Base-by-base conservation (phyloP, 179 eudicot genomes). In the Silene coronaria region DNA sequence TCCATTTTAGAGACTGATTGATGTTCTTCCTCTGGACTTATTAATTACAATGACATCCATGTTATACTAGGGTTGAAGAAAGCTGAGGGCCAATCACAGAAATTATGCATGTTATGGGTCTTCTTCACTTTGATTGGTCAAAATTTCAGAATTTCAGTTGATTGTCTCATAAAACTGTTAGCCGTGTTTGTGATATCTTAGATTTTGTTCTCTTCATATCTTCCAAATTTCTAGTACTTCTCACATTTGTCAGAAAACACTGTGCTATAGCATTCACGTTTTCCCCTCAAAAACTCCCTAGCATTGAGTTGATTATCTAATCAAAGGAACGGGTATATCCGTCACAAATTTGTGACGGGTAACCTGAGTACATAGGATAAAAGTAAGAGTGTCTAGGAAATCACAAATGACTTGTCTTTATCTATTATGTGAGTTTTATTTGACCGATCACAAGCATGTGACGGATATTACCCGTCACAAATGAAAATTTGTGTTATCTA, bases 21-120 rank as follows among this genome's bases (percentile, higher is more conserved):
- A n/a, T n/a, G n/a, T n/a, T n/a, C n/a, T n/a, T n/a, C n/a, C n/a
- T n/a, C n/a, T n/a, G n/a, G n/a, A n/a, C n/a, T n/a, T n/a, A n/a
- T n/a, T n/a, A n/a, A n/a, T 30, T 30, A 36, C 72, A 34, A 65
- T 75, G 73, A 30, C 73, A 26, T 64, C n/a, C 78, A 75, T 70
- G 76, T 80, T 64, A 63, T 64, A 63, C 70, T 21, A 48, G 32
- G 58, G 28, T 42, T 64, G 22, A 28, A 26, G 57, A 72, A 60
- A 22, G 23, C n/a, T 0, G 45, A 60, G 58, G 64, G 71, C 70
- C 63, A 74, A 45, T 63, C 66, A 36, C 27, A 75, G 19, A 51
- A 24, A 70, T 32, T 23, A 8, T 28, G 48, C 24, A 28, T 9
- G 17, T 64, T 60, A 5, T 71, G 24, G 42, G 42, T 16, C 5